These are phyloP conservation scores for Delphinella strobiligena DNA, from an alignment of 2,329 filamentous ascomycete species.

Conservation along the genomic window DNA sequence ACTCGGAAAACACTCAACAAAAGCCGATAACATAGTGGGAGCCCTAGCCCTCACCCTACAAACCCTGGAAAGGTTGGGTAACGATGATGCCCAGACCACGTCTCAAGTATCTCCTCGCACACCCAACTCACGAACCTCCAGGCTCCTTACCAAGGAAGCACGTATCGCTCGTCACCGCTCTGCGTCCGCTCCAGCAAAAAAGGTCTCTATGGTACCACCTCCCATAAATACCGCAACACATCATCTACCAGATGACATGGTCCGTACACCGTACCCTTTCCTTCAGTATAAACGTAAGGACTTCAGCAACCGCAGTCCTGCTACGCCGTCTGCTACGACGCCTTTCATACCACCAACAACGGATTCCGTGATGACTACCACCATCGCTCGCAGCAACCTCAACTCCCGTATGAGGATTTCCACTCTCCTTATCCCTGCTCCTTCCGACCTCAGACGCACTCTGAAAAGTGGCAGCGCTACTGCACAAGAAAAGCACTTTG, in stretches of 20 bases:
- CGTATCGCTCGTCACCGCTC: slow-evolving; percentile 7
- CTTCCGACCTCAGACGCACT: slow-evolving; percentile 16
- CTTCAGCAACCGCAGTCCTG: slow-evolving; percentile 9
- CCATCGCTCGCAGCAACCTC: slow-evolving; percentile 16
- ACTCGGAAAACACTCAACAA: slow-evolving; percentile 10
- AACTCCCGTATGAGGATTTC: slow-evolving; percentile 15
- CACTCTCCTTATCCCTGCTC: slow-evolving; percentile 18
- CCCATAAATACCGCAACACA: slow-evolving; percentile 18
- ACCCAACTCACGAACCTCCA: slow-evolving; percentile 2
- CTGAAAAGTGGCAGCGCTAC: slow-evolving; percentile 9
- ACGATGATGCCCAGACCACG: slow-evolving; percentile 13
- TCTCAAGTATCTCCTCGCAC: slow-evolving; percentile 2
- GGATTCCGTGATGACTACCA: slow-evolving; percentile 21
- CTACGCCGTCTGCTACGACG: background rate
- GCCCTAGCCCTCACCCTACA: slow-evolving; percentile 21
- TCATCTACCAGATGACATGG: slow-evolving; percentile 16
- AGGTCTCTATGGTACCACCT: slow-evolving; percentile 21
- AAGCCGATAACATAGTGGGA: slow-evolving; percentile 18
- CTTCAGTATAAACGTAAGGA: slow-evolving; percentile 14
- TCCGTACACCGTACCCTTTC: slow-evolving; percentile 22
- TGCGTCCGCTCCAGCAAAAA: slow-evolving; percentile 14
- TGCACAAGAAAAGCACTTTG: slow-evolving; percentile 14
- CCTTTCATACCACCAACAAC: background rate
- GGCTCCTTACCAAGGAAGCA: slow-evolving; percentile 3
- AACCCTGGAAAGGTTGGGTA: slow-evolving; percentile 15